These are phyloP conservation scores for Fusarium marasasianum DNA, from an alignment of 2,329 filamentous ascomycete genomes.

Conservation along the genomic window DNA sequence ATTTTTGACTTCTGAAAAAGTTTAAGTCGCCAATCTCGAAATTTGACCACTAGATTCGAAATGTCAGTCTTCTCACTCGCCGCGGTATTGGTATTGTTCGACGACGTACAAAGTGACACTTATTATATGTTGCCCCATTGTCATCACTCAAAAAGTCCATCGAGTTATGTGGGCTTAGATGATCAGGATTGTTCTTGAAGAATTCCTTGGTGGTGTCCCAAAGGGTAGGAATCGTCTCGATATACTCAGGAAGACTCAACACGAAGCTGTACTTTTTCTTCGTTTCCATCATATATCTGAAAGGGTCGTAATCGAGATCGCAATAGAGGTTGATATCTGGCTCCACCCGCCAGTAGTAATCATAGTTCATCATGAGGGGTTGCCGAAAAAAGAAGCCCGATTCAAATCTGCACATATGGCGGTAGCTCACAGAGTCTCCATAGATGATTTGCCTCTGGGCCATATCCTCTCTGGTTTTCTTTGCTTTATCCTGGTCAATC, in stretches of 20 bases:
- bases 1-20: background rate
- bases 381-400: background rate
- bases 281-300: background rate
- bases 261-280: background rate
- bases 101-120: background rate
- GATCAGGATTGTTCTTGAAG: background rate
- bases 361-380: background rate
- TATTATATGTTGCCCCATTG: background rate
- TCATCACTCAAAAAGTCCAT: background rate
- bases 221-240: background rate
- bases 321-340: background rate
- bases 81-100: background rate
- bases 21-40: background rate
- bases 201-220: background rate
- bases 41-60: background rate
- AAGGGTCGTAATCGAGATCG: background rate
- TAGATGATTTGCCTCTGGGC: background rate
- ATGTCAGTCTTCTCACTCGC: background rate
- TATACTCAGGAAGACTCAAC: background rate
- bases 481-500: background rate
- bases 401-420: background rate
- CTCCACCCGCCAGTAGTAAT: background rate
- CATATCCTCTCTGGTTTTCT: background rate
- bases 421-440: background rate
- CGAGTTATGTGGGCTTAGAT: background rate